These are phyloP conservation scores for Globisporangium sylvaticum DNA, from an alignment of 352 stramenopile species.

Conservation along the genomic window DNA sequence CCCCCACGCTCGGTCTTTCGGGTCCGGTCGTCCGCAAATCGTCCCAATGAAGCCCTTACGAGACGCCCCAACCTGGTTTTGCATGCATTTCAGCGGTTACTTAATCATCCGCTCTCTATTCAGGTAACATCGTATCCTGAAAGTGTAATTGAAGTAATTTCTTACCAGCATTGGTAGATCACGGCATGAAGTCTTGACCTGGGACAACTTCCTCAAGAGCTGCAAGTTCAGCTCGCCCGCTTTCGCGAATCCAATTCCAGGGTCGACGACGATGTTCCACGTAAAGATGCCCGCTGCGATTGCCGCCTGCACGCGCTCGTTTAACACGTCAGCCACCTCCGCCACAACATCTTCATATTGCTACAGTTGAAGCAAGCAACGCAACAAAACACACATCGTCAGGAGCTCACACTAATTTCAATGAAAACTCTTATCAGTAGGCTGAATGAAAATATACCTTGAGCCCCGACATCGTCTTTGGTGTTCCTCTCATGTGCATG, in stretches of 20 bases:
- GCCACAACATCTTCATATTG: slow-evolving; percentile 89
- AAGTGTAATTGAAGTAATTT: too few relatives aligned
- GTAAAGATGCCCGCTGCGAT: slow-evolving; percentile 83
- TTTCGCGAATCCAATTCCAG: slow-evolving; percentile 98
- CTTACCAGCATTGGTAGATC: slow-evolving; percentile 53
- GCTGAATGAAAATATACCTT: slow-evolving; percentile 57
- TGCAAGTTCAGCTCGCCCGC: slow-evolving; percentile 87
- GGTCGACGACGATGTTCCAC: slow-evolving; percentile 96
- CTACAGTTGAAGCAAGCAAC: slow-evolving; percentile 26
- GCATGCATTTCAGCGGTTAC: too few relatives aligned
- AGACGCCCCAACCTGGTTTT: slow-evolving; percentile 84
- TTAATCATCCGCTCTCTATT: too few relatives aligned
- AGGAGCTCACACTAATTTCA: not conserved
- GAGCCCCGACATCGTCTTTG: slow-evolving; percentile 92
- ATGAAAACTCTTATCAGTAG: not conserved
- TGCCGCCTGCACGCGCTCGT: slow-evolving; percentile 65
- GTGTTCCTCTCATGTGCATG: slow-evolving; percentile 98
- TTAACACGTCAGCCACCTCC: slow-evolving; percentile 84
- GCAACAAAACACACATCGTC: not conserved
- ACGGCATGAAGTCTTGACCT: slow-evolving; percentile 43
- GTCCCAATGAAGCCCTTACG: slow-evolving; percentile 97
- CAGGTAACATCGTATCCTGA: too few relatives aligned
- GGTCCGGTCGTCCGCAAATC: slow-evolving; percentile 80
- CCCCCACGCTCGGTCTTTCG: slow-evolving; percentile 89
- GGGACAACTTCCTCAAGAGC: slow-evolving; percentile 80